Percentiles rank a stretch among this genome's conserved stretches.
Conservation (phyloP, 2,329 filamentous ascomycete genomes). For the Saccharata proteae region DNA sequence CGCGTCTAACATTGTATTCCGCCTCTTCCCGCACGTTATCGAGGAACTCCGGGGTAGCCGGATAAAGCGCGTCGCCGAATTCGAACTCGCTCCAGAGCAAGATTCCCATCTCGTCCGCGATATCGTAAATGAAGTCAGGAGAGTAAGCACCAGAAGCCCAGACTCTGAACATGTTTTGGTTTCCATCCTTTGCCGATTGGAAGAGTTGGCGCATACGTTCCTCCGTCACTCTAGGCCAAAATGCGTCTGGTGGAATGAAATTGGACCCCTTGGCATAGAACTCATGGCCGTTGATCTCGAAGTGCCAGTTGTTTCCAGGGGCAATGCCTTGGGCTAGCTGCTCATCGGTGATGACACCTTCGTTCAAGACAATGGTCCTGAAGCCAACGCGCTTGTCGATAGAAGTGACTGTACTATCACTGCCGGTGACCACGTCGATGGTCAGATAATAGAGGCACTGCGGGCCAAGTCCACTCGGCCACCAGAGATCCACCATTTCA, state of each 20-base stretch:
- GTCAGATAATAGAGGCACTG: conserved; percentile 48
- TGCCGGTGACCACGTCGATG: conserved; percentile 31
- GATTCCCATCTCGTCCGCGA: conserved; percentile 49
- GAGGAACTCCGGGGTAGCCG: conserved; percentile 40
- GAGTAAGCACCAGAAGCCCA: conserved; percentile 50
- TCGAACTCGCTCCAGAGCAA: conserved; percentile 53
- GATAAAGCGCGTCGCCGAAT: conserved; percentile 50
- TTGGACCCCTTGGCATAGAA: conserved; percentile 55
- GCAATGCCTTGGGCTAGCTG: conserved; percentile 43
- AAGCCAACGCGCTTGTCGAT: conserved; percentile 47
- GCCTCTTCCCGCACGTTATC: conserved; percentile 45
- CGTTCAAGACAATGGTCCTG: conserved; percentile 49
- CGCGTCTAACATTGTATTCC: conserved; percentile 46
- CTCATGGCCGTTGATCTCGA: conserved; percentile 51
- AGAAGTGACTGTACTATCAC: conserved; percentile 27
- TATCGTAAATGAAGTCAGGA: conserved; percentile 50
- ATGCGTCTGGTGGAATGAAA: conserved; percentile 50
- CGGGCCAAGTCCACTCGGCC: conserved; percentile 44
- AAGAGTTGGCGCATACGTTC: conserved; percentile 41
- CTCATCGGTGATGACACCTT: conserved; percentile 39
- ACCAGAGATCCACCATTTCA: conserved; percentile 44
- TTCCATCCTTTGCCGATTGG: conserved; percentile 42
- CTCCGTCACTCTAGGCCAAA: conserved; percentile 48
- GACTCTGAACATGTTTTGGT: conserved; percentile 53
- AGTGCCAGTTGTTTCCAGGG: conserved; percentile 50